These are phyloP conservation scores for Capsella bursapastoris DNA, from an alignment of 345 rosid genomes.

Conservation along the genomic window DNA sequence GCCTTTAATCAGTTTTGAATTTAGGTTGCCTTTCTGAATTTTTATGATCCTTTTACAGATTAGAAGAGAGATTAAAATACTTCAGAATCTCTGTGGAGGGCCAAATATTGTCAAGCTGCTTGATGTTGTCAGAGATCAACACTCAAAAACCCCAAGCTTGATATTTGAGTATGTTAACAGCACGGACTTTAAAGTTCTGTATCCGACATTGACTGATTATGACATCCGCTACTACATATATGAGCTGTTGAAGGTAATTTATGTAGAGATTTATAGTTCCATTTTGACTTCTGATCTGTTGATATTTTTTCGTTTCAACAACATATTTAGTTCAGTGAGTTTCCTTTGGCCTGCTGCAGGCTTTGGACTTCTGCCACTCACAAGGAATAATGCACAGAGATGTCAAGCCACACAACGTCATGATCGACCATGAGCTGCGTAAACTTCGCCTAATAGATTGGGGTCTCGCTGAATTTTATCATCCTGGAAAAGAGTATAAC, in stretches of 20 bases:
- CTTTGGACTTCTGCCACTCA: conserved; percentile 83
- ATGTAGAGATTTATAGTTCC: not conserved
- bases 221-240: conserved; percentile 89
- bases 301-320: not conserved
- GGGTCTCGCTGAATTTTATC: conserved; percentile 94
- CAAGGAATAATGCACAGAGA: conserved; percentile 95
- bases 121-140: conserved; percentile 86
- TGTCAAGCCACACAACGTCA: conserved; percentile 91
- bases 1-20: not conserved
- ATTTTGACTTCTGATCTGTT: not conserved
- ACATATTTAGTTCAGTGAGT: not conserved
- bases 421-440: conserved; percentile 90
- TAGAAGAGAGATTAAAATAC: conserved; percentile 83
- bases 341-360: conserved; percentile 50
- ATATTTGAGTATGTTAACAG: conserved; percentile 89
- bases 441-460: conserved; percentile 86
- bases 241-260: conserved; percentile 77
- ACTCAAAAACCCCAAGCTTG: conserved; percentile 89
- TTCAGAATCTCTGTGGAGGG: conserved; percentile 89
- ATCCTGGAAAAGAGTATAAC: conserved; percentile 83
- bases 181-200: conserved; percentile 82
- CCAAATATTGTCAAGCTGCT: conserved; percentile 77
- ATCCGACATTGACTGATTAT: conserved; percentile 87
- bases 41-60: conserved; percentile 53
- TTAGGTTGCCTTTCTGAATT: conserved; percentile 20